Evolutionary conservation across 2,329 filamentous ascomycete species (phyloP), one percentile per base, ranked within the genome.

Genomic region (Penicillium psychrosexuale): DNA sequence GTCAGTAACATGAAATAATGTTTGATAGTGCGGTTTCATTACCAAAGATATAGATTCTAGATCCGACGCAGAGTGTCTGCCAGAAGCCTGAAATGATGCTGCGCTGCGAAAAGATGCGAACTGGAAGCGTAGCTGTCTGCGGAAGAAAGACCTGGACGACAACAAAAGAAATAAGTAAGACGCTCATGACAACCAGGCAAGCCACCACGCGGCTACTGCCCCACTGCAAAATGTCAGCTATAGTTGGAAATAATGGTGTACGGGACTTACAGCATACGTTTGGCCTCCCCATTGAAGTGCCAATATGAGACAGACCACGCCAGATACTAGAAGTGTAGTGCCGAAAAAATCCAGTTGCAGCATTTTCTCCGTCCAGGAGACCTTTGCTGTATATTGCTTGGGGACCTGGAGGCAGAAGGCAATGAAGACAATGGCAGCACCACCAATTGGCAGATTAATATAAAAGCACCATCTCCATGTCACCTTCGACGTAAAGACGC

Each of bases 401-500:
- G 12, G 27, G 11, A n/a, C 4, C 5, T 12, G 28, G 5, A 42
- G 39, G 39, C 39, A 42, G 12, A 48, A 27, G 1, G 3, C 24
- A 19, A 48, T 30, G 1, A 82, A 75, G 38, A 81, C 75, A 47
- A 71, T 52, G 60, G 81, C 72, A 0, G 72, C 53, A 3, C 67
- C 74, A 13, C 76, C 76, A 55, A 75, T 67, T 8, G 72, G 76
- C 15, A 79, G 65, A 47, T 78, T 79, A 57, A 74, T 72, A 48
- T 74, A 82, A 69, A 65, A 81, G n/a, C 70, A 73, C 69, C 70
- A 73, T n/a, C 70, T 56, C 71, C 72, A 74, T 9, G 69, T 66
- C 11, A 76, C 53, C 59, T 69, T 51, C 61, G 75, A 73, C 6
- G 74, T 78, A 51, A 77, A 78, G 7, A 67, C 75, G n/a, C 77